These are phyloP conservation scores for Phytophthora sojae DNA, from an alignment of 352 stramenopile species.

Conservation along the genomic window DNA sequence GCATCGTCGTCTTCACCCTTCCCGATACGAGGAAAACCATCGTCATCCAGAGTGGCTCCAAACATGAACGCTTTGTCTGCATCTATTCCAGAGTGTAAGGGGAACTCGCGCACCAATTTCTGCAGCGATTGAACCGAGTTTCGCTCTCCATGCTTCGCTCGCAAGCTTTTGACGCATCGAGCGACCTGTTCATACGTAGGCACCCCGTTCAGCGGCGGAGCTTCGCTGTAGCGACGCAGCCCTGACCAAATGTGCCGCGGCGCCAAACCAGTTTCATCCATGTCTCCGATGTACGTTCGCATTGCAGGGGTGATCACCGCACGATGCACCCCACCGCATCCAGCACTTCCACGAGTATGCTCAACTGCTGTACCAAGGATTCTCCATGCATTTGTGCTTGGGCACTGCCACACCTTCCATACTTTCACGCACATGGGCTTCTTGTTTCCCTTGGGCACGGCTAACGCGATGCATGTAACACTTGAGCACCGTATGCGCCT, in stretches of 20 bases:
- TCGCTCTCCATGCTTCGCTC: neutral
- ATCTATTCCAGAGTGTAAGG: too few species aligned
- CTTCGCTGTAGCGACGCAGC: neutral
- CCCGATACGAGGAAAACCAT: too few species aligned
- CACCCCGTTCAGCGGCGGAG: too few species aligned
- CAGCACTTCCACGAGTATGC: slow-evolving; percentile 1
- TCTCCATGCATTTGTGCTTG: neutral
- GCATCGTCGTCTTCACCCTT: too few species aligned
- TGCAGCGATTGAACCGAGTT: slow-evolving; percentile 1
- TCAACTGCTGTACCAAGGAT: neutral
- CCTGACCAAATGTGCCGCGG: slow-evolving; percentile 11
- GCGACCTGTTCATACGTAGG: too few species aligned
- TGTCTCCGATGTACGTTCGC: slow-evolving; percentile 4
- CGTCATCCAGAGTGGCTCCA: too few species aligned
- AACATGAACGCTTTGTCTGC: too few species aligned
- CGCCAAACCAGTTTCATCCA: slow-evolving; percentile 8
- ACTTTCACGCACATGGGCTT: slow-evolving; percentile 1
- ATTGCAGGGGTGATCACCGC: neutral
- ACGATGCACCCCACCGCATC: neutral
- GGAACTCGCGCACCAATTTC: neutral
- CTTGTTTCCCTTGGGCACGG: neutral
- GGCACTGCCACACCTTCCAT: slow-evolving; percentile 6
- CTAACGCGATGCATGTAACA: neutral
- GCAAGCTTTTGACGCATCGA: slow-evolving; percentile 2
- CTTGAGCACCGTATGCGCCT: neutral